Evolutionary conservation across 2,329 filamentous ascomycete species (phyloP).

Genomic region (Ascosphaera apis): DNA sequence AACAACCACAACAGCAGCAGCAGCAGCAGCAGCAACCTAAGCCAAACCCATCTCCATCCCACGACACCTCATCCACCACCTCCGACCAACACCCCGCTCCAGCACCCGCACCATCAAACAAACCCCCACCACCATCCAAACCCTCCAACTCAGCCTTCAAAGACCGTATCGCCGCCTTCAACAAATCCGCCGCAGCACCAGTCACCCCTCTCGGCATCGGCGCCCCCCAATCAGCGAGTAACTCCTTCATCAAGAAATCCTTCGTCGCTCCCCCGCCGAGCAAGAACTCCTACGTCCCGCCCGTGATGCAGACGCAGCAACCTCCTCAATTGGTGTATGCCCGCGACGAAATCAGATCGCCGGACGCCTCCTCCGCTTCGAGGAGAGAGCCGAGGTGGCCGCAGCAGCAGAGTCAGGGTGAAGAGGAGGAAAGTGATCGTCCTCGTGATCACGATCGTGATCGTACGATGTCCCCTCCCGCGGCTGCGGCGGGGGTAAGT

Average conservation of each 20-base stretch:
- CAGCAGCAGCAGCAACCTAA: too few relatives aligned
- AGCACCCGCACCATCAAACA: slow-evolving; percentile 22
- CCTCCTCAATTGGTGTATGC: slow-evolving; percentile 58
- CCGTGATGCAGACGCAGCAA: slow-evolving; percentile 42
- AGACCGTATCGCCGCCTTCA: slow-evolving; percentile 93
- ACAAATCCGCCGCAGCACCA: slow-evolving; percentile 66
- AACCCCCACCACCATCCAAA: slow-evolving; percentile 47
- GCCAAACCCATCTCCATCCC: too few relatives aligned
- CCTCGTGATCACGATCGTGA: too few relatives aligned
- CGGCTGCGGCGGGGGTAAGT: slow-evolving; percentile 11
- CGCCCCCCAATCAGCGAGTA: slow-evolving; percentile 31
- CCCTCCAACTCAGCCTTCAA: slow-evolving; percentile 58
- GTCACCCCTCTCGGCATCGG: slow-evolving; percentile 74
- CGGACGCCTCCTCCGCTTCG: too few relatives aligned
- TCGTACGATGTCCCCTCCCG: slow-evolving; percentile 12
- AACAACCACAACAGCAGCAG: too few relatives aligned
- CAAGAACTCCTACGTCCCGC: slow-evolving; percentile 71
- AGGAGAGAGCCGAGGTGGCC: slow-evolving; percentile 39
- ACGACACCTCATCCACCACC: slow-evolving; percentile 13
- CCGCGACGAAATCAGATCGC: slow-evolving; percentile 71
- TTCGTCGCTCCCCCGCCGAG: slow-evolving; percentile 91
- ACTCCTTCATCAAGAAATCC: slow-evolving; percentile 78
- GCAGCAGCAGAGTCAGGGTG: slow-evolving; percentile 11
- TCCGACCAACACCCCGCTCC: slow-evolving; percentile 17
- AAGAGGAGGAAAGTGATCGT: too few relatives aligned